Evolutionary conservation across 768 basidiomycete species (phyloP).

Genomic region (Lactifluus piperatus): DNA sequence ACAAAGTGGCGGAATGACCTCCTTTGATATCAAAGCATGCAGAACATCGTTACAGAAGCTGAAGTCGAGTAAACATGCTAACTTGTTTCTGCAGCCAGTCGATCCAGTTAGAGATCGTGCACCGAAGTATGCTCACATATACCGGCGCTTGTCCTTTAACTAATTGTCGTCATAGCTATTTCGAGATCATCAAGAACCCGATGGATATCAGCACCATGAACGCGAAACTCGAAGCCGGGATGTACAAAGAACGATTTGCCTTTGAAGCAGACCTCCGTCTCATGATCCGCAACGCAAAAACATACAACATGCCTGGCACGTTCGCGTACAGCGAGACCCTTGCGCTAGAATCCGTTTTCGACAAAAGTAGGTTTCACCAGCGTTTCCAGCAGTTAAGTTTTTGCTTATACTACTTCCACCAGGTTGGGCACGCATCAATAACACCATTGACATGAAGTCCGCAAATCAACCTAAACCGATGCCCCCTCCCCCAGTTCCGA

Average conservation of each 20-base stretch:
- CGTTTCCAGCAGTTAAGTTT: neutral
- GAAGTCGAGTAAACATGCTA: constrained; percentile 60
- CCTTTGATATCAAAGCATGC: constrained; percentile 67
- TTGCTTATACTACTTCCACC: constrained; percentile 1
- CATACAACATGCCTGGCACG: constrained; percentile 68
- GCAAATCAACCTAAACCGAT: constrained; percentile 25
- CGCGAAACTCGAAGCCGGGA: constrained; percentile 77
- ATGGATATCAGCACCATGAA: constrained; percentile 92
- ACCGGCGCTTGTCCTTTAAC: constrained; percentile 6
- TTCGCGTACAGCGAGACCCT: constrained; percentile 71
- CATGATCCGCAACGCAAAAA: constrained; percentile 81
- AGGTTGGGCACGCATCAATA: constrained; percentile 88
- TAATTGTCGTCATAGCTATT: constrained; percentile 52
- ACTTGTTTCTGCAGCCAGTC: constrained; percentile 80
- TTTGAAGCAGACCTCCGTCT: constrained; percentile 84
- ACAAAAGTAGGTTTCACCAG: constrained; percentile 54
- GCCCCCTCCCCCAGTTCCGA: constrained; percentile 20
- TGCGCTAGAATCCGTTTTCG: constrained; percentile 70
- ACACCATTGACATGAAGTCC: constrained; percentile 63
- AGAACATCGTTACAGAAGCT: constrained; percentile 76
- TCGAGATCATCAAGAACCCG: constrained; percentile 81
- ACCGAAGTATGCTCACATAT: constrained; percentile 52
- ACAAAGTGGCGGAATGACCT: constrained; percentile 66
- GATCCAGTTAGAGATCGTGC: constrained; percentile 91
- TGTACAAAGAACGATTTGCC: constrained; percentile 75